Evolutionary conservation across 805 yeast species (phyloP), one percentile per base, ranked within the genome.

Genomic region (Yarrowia porcina): DNA sequence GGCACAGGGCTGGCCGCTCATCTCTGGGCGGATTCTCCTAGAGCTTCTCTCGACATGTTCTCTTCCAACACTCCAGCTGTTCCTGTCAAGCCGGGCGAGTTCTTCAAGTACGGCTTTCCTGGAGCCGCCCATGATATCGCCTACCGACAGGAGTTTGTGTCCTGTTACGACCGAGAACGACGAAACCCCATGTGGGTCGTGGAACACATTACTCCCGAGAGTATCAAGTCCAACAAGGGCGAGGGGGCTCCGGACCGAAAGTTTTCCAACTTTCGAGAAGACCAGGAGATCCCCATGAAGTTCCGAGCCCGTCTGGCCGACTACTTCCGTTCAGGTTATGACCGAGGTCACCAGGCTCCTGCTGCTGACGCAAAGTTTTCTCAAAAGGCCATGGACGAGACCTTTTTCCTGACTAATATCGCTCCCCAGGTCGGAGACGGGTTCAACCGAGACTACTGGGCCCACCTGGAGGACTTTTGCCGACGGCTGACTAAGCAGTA

Each of bases 341-440:
- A 94, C 74, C 79, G 98, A 67, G 99, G 99, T 6, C 99, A 94
- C 75, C 90, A 89, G 69, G 97, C 97, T 0, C 97, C 99, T 3
- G 99, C 99, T 5, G 98, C 98, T 0, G 89, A 94, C 73, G 97
- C 98, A 25, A 91, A 90, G 72, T 94, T 84, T 76, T 84, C 85
- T 32, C 99, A 94, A 75, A 68, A 73, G 18, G 97, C 97, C 18
- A 93, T 94, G 98, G 87, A 94, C 74, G 96, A 93, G 73, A 94
- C 99, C 0, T 94, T 94, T 71, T 83, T 79, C 66, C 77, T 94
- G 69, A 87, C 96, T 6, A 94, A 94, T 74, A 93, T 94, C 81
- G 83, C 96, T 8, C 99, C 99, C 1, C 99, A 94, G 74, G 97
- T 94, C 3, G 99, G 99, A 3, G 96, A 88, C 5, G 99, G 99